Evolutionary conservation across 164 flowering plant species (phyloP).

Genomic region (Aristolochia contorta): DNA sequence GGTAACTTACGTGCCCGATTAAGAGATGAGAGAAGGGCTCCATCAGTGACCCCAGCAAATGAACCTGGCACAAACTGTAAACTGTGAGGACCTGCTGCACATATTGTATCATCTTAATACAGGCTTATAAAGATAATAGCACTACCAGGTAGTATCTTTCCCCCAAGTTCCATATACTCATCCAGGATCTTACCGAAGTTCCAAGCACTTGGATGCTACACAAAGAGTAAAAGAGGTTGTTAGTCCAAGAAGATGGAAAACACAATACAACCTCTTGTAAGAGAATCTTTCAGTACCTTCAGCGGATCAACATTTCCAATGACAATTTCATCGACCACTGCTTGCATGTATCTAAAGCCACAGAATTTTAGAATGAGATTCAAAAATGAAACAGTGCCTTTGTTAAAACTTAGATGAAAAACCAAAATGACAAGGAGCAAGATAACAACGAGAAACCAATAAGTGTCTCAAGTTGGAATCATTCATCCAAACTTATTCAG

Average conservation of each 20-base stretch:
- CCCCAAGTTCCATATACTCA: constrained; percentile 48
- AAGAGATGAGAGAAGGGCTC: constrained; percentile 43
- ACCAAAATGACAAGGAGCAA: too few species aligned
- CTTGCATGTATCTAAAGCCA: constrained; percentile 82
- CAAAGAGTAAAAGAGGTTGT: constrained; percentile 5
- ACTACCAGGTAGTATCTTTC: constrained; percentile 48
- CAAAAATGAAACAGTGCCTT: too few species aligned
- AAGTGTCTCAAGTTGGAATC: too few species aligned
- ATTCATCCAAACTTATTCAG: too few species aligned
- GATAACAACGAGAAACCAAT: too few species aligned
- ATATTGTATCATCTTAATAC: too few species aligned
- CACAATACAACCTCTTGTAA: neutral
- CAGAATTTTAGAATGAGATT: too few species aligned
- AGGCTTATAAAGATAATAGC: neutral
- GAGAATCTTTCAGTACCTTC: constrained; percentile 37
- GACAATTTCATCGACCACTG: constrained; percentile 84
- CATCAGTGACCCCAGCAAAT: constrained; percentile 56
- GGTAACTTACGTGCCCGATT: constrained; percentile 24
- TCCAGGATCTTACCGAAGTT: constrained; percentile 52
- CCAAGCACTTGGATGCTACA: constrained; percentile 78
- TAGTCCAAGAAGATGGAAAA: neutral
- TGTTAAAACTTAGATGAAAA: too few species aligned
- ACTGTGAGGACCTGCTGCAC: constrained; percentile 4
- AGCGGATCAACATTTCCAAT: constrained; percentile 48
- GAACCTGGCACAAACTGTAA: constrained; percentile 33